Evolutionary conservation across 768 basidiomycete species (phyloP).

Genomic region (Tulasnella sp.): DNA sequence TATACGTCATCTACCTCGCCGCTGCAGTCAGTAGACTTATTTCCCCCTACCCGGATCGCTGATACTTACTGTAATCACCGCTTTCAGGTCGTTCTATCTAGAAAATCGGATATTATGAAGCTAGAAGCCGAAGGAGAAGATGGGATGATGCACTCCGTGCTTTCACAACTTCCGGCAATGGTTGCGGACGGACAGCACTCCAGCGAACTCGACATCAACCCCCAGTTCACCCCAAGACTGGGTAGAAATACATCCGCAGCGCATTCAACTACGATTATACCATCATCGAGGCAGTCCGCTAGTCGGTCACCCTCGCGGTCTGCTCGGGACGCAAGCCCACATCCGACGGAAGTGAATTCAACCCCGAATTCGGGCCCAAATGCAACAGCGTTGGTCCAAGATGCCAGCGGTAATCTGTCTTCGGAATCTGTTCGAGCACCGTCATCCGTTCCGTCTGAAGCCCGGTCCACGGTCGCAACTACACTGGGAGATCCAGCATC

Average conservation of each 20-base stretch:
- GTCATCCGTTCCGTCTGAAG: background rate
- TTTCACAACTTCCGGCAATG: conserved; percentile 36
- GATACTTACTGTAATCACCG: background rate
- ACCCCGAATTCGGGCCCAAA: background rate
- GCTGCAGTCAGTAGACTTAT: conserved; percentile 58
- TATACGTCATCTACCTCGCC: conserved; percentile 75
- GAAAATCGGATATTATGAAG: conserved; percentile 60
- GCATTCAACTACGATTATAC: background rate
- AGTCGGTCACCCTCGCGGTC: background rate
- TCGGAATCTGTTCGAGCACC: background rate
- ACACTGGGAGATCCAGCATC: background rate
- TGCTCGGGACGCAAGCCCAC: background rate
- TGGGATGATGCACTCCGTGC: conserved; percentile 70
- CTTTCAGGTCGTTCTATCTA: conserved; percentile 62
- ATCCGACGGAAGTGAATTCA: background rate
- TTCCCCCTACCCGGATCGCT: background rate
- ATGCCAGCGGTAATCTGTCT: background rate
- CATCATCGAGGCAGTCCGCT: conserved; percentile 9
- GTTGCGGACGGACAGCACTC: conserved; percentile 28
- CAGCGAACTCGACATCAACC: background rate
- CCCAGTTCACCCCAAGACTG: background rate
- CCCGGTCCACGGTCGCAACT: background rate
- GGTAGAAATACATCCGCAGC: background rate
- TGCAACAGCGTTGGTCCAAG: background rate
- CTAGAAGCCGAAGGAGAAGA: conserved; percentile 70